Evolutionary conservation across 306 rosid genomes (phyloP).

Genomic region (Phaseolus lunatus): DNA sequence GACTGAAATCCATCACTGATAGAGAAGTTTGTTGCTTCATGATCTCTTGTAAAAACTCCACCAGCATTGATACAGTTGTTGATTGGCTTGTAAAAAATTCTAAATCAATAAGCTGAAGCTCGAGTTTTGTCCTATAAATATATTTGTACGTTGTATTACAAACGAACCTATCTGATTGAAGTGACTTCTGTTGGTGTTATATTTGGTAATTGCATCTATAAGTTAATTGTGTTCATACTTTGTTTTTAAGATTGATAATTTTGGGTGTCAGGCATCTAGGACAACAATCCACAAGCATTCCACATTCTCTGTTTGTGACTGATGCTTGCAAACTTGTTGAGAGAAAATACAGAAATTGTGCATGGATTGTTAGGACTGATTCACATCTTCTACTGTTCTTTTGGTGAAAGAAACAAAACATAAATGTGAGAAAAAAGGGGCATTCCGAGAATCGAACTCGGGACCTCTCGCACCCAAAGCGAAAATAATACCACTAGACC

Average conservation of each 20-base stretch:
- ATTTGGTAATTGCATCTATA: too few species aligned
- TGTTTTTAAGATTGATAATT: slow-evolving; percentile 21
- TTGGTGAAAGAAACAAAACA: not conserved
- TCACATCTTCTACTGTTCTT: not conserved
- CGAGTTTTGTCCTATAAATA: slow-evolving; percentile 32
- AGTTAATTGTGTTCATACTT: not conserved
- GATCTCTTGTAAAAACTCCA: slow-evolving; percentile 77
- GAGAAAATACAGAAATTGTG: too few species aligned
- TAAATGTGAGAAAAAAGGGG: slow-evolving; percentile 14
- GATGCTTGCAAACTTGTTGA: too few species aligned
- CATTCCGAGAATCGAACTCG: slow-evolving; percentile 62
- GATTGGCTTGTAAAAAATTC: slow-evolving; percentile 78
- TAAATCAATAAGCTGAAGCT: slow-evolving; percentile 62
- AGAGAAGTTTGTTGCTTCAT: slow-evolving; percentile 79
- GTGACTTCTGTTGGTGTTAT: slow-evolving; percentile 19
- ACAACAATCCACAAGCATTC: not conserved
- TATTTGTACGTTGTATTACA: slow-evolving; percentile 30
- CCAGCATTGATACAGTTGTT: slow-evolving; percentile 67
- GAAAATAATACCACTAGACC: slow-evolving; percentile 70
- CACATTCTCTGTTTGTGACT: too few species aligned
- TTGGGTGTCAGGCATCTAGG: not conserved
- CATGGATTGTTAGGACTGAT: not conserved
- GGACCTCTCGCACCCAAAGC: slow-evolving; percentile 67
- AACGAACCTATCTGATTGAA: slow-evolving; percentile 36
- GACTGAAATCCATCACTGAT: slow-evolving; percentile 60